Base-by-base conservation (phyloP, 306 rosid genomes). In the Cucumis melo region DNA sequence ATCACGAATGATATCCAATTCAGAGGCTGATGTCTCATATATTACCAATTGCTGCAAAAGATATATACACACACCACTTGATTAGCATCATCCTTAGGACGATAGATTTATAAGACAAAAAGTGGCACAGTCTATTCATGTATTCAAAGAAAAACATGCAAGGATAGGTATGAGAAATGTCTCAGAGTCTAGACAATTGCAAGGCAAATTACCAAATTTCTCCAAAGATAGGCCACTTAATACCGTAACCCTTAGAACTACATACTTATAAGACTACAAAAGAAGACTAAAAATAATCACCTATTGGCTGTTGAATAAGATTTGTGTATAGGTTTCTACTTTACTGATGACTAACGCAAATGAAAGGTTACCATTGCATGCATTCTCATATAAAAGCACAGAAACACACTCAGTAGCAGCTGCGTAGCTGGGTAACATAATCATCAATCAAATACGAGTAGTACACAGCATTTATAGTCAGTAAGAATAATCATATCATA, bases 21-120 rank as follows among this genome's bases (percentile, higher is more conserved):
- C 99, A 54, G 99, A 86, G 57, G 97, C 90, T 39, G 99, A 94
- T 9, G 97, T 92, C 88, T 94, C 99, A 39, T 94, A 94, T 80
- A 94, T 94, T 77, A 94, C 97, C 80, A 94, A 85, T 94, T 94
- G 99, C 99, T 94, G 95, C 83, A 87, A 82, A 75, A 78, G 60
- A 75, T 71, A 67, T 56, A 84, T 12, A 54, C 0, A 34, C 0
- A 34, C 19, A 15, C 48, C 64, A 36, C 58, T 61, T 79, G 46
- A 74, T 87, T 71, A 86, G 70, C 29, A 74, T 60, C 62, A 79
- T 59, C 32, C 42, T 64, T 70, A 11, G 64, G 63, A 50, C 61
- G 19, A 19, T 60, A 65, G 62, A 34, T 67, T 29, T 17, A 41
- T 36, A 51, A 21, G 36, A 39, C 42, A 17, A 5, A 54, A 63